Percentiles rank a stretch among this genome's conserved stretches.
These are phyloP conservation scores for Leishmania arabica DNA, from an alignment of 208 protist species.

Conservation along the genomic window DNA sequence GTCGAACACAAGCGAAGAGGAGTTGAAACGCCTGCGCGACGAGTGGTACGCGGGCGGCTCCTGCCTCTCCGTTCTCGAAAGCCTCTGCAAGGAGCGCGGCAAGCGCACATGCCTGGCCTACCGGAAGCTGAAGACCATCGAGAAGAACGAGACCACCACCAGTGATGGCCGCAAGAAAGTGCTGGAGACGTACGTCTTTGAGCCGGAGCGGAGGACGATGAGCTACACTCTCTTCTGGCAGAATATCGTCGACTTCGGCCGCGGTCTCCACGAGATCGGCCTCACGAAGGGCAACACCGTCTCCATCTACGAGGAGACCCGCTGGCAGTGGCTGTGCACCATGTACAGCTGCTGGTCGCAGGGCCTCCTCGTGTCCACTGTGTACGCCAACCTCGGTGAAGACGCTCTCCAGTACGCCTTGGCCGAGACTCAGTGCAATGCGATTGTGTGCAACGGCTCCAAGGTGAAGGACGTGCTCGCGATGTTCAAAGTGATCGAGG, in stretches of 20 bases:
- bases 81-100: slow-evolving; percentile 47
- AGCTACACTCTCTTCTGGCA: slow-evolving; percentile 57
- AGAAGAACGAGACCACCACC: slow-evolving; percentile 37
- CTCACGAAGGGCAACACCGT: slow-evolving; percentile 46
- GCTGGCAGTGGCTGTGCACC: slow-evolving; percentile 81
- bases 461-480: slow-evolving; percentile 56
- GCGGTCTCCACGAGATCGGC: slow-evolving; percentile 61
- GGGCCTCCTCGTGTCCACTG: slow-evolving; percentile 64
- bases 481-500: slow-evolving; percentile 38
- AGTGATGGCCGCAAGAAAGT: slow-evolving; percentile 45
- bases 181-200: slow-evolving; percentile 71
- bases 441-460: slow-evolving; percentile 72
- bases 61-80: slow-evolving; percentile 40
- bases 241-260: slow-evolving; percentile 52
- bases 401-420: slow-evolving; percentile 80
- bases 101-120: slow-evolving; percentile 55
- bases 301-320: slow-evolving; percentile 84
- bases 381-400: slow-evolving; percentile 89
- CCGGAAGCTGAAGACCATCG: slow-evolving; percentile 50
- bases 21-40: slow-evolving; percentile 43
- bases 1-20: slow-evolving; percentile 46
- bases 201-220: slow-evolving; percentile 53
- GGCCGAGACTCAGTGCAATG: slow-evolving; percentile 59
- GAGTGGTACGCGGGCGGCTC: slow-evolving; percentile 48
- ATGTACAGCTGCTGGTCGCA: slow-evolving; percentile 72